Evolutionary conservation across 768 basidiomycete species (phyloP).

Genomic region (Tubosaeta sp.): DNA sequence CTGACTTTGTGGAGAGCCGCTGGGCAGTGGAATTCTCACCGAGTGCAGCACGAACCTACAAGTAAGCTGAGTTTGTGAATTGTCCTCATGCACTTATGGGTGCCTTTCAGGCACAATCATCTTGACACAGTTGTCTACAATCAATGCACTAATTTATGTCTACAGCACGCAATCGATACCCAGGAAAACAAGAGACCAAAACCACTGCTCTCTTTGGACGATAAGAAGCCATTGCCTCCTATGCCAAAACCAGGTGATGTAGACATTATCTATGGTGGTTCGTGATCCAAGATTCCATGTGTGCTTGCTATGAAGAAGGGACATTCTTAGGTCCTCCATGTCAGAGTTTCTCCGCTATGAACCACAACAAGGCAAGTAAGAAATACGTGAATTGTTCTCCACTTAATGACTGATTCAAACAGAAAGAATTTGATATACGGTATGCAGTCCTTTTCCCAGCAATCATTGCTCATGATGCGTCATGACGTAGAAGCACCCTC

Average conservation of each 20-base stretch:
- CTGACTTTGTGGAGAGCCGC: conserved; percentile 56
- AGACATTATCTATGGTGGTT: conserved; percentile 74
- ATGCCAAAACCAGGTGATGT: conserved; percentile 60
- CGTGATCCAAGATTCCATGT: conserved; percentile 15
- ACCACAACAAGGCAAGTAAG: conserved; percentile 50
- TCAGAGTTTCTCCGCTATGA: conserved; percentile 66
- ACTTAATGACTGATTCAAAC: conserved; percentile 2
- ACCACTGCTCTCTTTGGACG: conserved; percentile 40
- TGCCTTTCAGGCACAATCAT: conserved; percentile 53
- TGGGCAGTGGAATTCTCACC: conserved; percentile 68
- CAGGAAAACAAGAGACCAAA: conserved; percentile 37
- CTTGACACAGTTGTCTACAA: conserved; percentile 57
- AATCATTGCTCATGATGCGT: not conserved
- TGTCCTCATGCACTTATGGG: not conserved
- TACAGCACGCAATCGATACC: conserved; percentile 53
- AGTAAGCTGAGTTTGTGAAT: conserved; percentile 35
- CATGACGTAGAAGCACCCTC: conserved; percentile 47
- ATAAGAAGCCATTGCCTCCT: conserved; percentile 33
- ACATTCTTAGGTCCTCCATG: conserved; percentile 61
- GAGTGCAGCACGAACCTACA: conserved; percentile 60
- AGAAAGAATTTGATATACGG: conserved; percentile 63
- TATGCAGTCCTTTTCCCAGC: conserved; percentile 17
- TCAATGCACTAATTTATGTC: conserved; percentile 55
- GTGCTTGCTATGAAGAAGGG: not conserved
- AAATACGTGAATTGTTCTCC: not conserved